These are phyloP conservation scores for Diutina neorugosa DNA, from an alignment of 1,139 yeast genomes.

Conservation along the genomic window DNA sequence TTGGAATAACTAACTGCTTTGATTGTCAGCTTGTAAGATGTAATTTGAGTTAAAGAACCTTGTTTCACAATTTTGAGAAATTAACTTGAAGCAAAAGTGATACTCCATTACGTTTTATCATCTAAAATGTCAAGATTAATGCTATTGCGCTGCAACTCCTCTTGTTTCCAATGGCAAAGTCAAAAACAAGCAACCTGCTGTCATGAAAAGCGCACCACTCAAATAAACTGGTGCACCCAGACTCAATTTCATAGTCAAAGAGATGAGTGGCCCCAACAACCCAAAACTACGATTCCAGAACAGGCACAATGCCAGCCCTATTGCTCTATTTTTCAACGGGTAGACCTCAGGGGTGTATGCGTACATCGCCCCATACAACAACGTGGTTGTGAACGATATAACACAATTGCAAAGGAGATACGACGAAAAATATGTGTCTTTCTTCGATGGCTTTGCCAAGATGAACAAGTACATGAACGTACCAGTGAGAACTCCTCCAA, in stretches of 20 bases:
- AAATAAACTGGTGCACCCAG: slow-evolving; percentile 2
- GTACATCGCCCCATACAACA: slow-evolving; percentile 33
- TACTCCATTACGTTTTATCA: too few species aligned
- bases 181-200: background rate
- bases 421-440: background rate
- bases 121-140: background rate
- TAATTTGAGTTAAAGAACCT: too few species aligned
- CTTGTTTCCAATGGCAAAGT: background rate
- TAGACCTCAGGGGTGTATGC: slow-evolving; percentile 36
- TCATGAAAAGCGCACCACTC: background rate
- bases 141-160: background rate
- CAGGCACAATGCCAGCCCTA: slow-evolving; percentile 24
- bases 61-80: too few species aligned
- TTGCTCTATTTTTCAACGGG: slow-evolving; percentile 28
- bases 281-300: slow-evolving; percentile 1
- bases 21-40: too few species aligned
- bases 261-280: background rate
- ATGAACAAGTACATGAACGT: slow-evolving; percentile 2
- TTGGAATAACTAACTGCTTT: too few species aligned
- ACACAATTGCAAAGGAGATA: slow-evolving; percentile 34
- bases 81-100: too few species aligned
- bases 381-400: slow-evolving; percentile 27
- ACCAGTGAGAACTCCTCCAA: slow-evolving; percentile 1
- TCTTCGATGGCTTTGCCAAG: background rate
- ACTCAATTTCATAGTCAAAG: background rate